Evolutionary conservation across 108 stramenopile genomes (phyloP), one percentile per base, ranked within the genome.

Genomic region (Nitzschia sp.): DNA sequence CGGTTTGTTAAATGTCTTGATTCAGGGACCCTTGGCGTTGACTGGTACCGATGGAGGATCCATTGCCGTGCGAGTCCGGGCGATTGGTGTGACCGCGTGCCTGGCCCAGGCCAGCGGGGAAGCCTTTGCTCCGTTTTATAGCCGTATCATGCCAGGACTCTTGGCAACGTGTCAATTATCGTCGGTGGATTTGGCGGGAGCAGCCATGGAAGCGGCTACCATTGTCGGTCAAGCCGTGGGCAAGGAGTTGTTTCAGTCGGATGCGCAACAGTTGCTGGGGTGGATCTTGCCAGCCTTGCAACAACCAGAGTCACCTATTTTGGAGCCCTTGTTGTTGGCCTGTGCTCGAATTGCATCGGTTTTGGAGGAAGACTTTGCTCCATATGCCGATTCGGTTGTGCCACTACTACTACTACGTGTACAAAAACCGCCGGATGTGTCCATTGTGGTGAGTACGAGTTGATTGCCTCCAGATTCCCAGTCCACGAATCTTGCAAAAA

Each of bases 311-410:
- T 67, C 82, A 2, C 87, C 90, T 15, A 5, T 49, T 15, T 60
- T 86, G 57, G 89, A 87, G 35, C 83, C 91, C 36, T 69, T 91
- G 13, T 68, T 91, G 64, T 77, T 85, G 27, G 85, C 85, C 19
- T 92, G 85, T 62, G 93, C 93, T 17, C 75, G 93, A 11, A 87
- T 95, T 66, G 87, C 90, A n/a, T 78, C 82, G 5, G 90, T 91
- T 9, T 75, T 90, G 76, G 82, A 75, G 45, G 77, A 76, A 21
- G 70, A 84, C 24, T 95, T 86, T 53, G 76, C 76, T 28, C 85
- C 79, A 6, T 88, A 82, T 63, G 58, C 82, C 38, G 75, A 83
- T 13, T 64, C 78, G 1, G 75, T 95, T 29, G 49, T 95, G n/a
- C 89, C 90, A 11, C 79, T 78, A 38, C 66, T 95, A 23, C 66